phyloP scores from a whole-genome alignment of 306 rosid species.

The Vigna reflexopilosa region DNA sequence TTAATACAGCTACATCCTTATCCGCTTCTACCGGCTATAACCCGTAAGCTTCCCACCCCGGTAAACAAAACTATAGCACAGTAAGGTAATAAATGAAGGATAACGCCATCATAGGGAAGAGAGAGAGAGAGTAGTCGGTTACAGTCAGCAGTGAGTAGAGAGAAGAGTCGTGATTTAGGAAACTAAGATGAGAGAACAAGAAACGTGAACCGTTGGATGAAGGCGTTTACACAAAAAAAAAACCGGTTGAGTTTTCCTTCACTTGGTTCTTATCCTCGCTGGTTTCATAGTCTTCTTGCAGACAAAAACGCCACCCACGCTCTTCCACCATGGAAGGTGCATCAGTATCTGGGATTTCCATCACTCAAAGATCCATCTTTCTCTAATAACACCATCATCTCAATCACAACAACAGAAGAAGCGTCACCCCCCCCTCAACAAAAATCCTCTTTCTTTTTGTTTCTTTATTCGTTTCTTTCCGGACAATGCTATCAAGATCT shows the following conservation, averaged over 20 bases:
- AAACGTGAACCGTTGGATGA: conserved; percentile 49
- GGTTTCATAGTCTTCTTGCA: conserved; percentile 15
- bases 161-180: neutral
- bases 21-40: conserved; percentile 43
- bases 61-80: neutral
- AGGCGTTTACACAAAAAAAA: conserved; percentile 5
- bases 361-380: conserved; percentile 46
- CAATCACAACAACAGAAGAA: neutral
- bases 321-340: conserved; percentile 46
- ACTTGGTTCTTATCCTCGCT: conserved; percentile 64
- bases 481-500: conserved; percentile 69
- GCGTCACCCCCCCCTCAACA: neutral
- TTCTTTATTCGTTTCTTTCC: neutral
- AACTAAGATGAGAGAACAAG: neutral
- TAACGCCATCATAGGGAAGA: neutral
- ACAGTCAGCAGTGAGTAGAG: conserved; percentile 32
- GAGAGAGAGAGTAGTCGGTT: conserved; percentile 34
- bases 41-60: conserved; percentile 22
- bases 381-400: conserved; percentile 41
- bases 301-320: conserved; percentile 34
- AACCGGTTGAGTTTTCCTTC: conserved; percentile 7
- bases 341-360: conserved; percentile 44
- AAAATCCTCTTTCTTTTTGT: neutral
- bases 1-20: conserved; percentile 33
- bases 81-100: conserved; percentile 24